Conservation (phyloP, 2,329 filamentous ascomycete species). For the Cercospora sp. region DNA sequence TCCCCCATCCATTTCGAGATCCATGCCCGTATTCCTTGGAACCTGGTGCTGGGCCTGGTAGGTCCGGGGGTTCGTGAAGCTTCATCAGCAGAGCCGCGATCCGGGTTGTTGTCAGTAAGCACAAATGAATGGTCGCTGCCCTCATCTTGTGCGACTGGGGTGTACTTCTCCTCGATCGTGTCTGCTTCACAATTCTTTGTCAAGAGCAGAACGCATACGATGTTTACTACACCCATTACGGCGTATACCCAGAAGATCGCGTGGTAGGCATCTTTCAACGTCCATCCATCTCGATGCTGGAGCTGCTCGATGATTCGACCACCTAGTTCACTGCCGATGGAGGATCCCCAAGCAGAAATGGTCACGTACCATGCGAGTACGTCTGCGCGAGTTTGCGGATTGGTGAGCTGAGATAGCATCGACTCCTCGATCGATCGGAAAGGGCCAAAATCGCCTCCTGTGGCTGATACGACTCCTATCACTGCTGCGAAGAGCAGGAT, state of each 20-base stretch:
- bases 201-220: slow-evolving; percentile 50
- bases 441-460: slow-evolving; percentile 65
- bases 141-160: slow-evolving; percentile 33
- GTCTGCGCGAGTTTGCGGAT: slow-evolving; percentile 56
- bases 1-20: slow-evolving; percentile 47
- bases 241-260: slow-evolving; percentile 60
- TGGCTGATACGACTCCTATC: slow-evolving; percentile 37
- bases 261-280: slow-evolving; percentile 56
- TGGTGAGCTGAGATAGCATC: slow-evolving; percentile 62
- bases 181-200: slow-evolving; percentile 54
- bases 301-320: slow-evolving; percentile 55
- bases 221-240: slow-evolving; percentile 56
- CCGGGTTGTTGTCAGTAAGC: slow-evolving; percentile 15
- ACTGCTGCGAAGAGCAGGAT: slow-evolving; percentile 38
- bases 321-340: slow-evolving; percentile 54
- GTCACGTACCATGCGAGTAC: slow-evolving; percentile 69
- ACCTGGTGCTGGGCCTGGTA: slow-evolving; percentile 11
- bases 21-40: slow-evolving; percentile 16
- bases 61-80: slow-evolving; percentile 9
- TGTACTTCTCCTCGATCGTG: slow-evolving; percentile 29
- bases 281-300: slow-evolving; percentile 50
- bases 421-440: slow-evolving; percentile 68
- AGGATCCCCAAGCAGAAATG: slow-evolving; percentile 56
- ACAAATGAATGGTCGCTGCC: slow-evolving; percentile 24
- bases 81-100: slow-evolving; percentile 16